These are phyloP conservation scores for Crataegus laevigata DNA, from an alignment of 306 rosid genomes.

Conservation along the genomic window DNA sequence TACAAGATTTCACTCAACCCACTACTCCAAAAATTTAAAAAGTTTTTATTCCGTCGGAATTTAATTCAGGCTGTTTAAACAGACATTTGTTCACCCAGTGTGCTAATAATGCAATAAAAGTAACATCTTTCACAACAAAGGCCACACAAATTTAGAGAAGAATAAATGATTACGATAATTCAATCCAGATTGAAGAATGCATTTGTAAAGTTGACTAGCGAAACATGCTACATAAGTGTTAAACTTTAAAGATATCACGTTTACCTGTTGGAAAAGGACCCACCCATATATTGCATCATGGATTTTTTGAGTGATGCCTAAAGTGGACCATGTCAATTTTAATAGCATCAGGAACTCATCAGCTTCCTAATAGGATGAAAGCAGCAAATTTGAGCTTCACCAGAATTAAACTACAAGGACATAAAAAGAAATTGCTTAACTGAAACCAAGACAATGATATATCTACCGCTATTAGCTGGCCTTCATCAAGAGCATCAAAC, in stretches of 20 bases:
- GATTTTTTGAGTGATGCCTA: constrained; percentile 44
- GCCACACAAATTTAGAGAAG: neutral
- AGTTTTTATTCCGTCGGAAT: neutral
- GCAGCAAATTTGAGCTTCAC: constrained; percentile 4
- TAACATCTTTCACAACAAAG: neutral
- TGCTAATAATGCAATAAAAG: neutral
- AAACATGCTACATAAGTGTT: neutral
- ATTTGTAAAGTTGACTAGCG: neutral
- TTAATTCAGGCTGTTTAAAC: neutral
- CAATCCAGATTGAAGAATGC: neutral
- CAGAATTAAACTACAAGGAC: neutral
- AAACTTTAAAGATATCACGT: neutral
- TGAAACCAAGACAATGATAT: constrained; percentile 4
- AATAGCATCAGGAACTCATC: constrained; percentile 30
- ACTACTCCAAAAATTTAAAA: neutral
- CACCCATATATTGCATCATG: constrained; percentile 42
- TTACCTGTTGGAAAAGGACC: constrained; percentile 57
- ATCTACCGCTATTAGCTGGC: constrained; percentile 38
- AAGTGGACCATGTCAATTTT: constrained; percentile 43
- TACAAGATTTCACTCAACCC: neutral
- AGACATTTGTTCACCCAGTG: neutral
- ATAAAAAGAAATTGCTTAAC: neutral
- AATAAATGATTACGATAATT: neutral
- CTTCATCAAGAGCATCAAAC: constrained; percentile 42
- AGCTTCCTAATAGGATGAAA: constrained; percentile 31